These are phyloP conservation scores for Leucosporidium creatinivorum DNA, from an alignment of 768 basidiomycete genomes.

Conservation along the genomic window DNA sequence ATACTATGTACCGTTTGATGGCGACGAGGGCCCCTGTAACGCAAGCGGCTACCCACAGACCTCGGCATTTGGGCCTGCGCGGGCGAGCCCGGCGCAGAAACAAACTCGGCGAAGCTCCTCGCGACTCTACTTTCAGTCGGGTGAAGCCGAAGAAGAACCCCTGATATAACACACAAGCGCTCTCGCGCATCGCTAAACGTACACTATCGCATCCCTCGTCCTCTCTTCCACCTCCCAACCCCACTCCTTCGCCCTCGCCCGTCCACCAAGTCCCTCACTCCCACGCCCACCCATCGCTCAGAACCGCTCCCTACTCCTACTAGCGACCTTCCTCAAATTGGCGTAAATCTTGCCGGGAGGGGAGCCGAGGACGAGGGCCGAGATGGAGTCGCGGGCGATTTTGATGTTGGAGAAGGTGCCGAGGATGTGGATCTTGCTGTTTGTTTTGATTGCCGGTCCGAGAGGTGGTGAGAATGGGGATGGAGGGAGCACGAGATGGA, in stretches of 20 bases:
- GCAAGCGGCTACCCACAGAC: no score
- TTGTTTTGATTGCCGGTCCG: not conserved
- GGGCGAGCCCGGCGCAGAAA: no score
- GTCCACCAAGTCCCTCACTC: not conserved
- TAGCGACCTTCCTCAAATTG: slow-evolving; percentile 79
- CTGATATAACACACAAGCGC: no score
- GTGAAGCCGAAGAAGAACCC: no score
- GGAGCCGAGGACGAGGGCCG: slow-evolving; percentile 31
- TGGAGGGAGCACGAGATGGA: not conserved
- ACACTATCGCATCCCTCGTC: no score
- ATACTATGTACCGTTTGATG: no score
- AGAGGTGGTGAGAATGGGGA: not conserved
- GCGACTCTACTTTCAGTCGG: no score
- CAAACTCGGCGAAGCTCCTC: no score
- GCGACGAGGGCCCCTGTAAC: no score
- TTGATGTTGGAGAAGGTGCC: slow-evolving; percentile 99
- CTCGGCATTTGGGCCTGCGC: no score
- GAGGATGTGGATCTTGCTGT: slow-evolving; percentile 93
- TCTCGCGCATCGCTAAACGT: no score
- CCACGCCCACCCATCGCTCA: not conserved
- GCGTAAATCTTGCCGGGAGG: slow-evolving; percentile 53
- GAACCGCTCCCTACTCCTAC: slow-evolving; percentile 45
- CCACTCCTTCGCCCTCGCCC: not conserved
- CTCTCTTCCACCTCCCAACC: not conserved
- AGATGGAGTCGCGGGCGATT: slow-evolving; percentile 90